Conservation (phyloP, 495 filamentous ascomycete species). For the Penicillium macrosclerotiorum region DNA sequence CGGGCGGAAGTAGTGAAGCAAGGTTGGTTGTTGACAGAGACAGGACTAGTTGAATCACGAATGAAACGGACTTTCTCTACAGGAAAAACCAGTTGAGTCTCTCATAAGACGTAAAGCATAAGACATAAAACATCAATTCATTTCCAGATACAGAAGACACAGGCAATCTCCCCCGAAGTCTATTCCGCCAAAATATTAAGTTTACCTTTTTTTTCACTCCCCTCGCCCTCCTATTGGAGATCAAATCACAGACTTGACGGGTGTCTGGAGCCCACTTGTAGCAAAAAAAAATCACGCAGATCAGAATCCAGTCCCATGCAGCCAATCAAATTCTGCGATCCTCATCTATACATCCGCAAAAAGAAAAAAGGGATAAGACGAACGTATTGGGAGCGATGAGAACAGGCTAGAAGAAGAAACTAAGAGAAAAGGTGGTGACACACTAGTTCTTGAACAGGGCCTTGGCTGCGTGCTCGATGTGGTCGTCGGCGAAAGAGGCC, state of each 20-base stretch:
- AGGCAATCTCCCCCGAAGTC: background rate
- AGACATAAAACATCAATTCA: constrained; percentile 5
- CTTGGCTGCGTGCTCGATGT: constrained; percentile 88
- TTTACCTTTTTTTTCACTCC: no score
- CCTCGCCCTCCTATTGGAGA: background rate
- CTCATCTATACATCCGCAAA: constrained; percentile 1
- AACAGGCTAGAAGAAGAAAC: constrained; percentile 14
- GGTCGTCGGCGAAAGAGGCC: constrained; percentile 82
- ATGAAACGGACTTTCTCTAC: background rate
- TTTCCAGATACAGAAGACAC: background rate
- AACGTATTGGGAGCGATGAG: no score
- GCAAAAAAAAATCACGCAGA: constrained; percentile 11
- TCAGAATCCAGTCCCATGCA: constrained; percentile 19
- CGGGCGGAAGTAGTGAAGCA: background rate
- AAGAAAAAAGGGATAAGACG: constrained; percentile 2
- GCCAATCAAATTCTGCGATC: background rate
- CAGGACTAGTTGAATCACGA: constrained; percentile 1
- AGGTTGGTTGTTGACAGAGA: background rate
- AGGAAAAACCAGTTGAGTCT: no score
- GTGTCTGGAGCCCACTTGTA: constrained; percentile 18
- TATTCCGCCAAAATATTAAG: background rate
- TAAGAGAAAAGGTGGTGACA: constrained; percentile 26
- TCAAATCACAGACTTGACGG: constrained; percentile 17
- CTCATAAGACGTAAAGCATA: background rate
- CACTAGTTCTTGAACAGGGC: constrained; percentile 67